phyloP scores from a whole-genome alignment of 2,329 filamentous ascomycete genomes.

The Talaromyces sp. region DNA sequence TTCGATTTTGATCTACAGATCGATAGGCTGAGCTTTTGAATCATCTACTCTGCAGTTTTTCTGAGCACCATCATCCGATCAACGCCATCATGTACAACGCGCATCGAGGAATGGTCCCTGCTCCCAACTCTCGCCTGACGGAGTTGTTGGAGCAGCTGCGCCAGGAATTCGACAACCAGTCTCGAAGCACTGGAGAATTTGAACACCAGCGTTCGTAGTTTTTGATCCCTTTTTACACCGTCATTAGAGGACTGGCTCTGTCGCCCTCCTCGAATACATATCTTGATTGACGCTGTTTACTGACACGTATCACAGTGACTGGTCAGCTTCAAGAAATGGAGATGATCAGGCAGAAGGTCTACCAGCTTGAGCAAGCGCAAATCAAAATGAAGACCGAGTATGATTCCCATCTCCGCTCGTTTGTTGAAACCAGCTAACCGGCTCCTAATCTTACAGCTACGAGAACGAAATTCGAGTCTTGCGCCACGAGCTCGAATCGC shows the following conservation, averaged over 20 bases:
- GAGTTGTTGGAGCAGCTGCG: conserved; percentile 90
- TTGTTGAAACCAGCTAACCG: background rate
- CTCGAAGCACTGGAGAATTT: conserved; percentile 75
- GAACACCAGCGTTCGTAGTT: conserved; percentile 81
- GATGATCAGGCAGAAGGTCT: conserved; percentile 88
- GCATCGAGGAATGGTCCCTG: conserved; percentile 74
- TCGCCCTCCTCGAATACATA: conserved; percentile 14
- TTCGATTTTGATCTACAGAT: background rate
- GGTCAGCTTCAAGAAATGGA: conserved; percentile 93
- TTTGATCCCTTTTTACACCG: background rate
- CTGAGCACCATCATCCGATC: background rate
- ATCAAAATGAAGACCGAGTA: conserved; percentile 88
- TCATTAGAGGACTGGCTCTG: conserved; percentile 9
- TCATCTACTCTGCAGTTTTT: background rate
- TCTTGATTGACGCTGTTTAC: conserved; percentile 11
- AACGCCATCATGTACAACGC: conserved; percentile 68
- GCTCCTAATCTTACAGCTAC: conserved; percentile 55
- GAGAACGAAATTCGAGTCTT: conserved; percentile 85
- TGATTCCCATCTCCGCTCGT: conserved; percentile 27
- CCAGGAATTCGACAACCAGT: conserved; percentile 82
- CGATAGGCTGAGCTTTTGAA: background rate
- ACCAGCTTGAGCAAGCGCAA: conserved; percentile 84
- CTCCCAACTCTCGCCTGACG: conserved; percentile 69
- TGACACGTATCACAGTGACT: conserved; percentile 58
- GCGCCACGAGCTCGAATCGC: conserved; percentile 77